Evolutionary conservation across 805 yeast species (phyloP), one percentile per base, ranked within the genome.

Genomic region (Suhomyces sp.): DNA sequence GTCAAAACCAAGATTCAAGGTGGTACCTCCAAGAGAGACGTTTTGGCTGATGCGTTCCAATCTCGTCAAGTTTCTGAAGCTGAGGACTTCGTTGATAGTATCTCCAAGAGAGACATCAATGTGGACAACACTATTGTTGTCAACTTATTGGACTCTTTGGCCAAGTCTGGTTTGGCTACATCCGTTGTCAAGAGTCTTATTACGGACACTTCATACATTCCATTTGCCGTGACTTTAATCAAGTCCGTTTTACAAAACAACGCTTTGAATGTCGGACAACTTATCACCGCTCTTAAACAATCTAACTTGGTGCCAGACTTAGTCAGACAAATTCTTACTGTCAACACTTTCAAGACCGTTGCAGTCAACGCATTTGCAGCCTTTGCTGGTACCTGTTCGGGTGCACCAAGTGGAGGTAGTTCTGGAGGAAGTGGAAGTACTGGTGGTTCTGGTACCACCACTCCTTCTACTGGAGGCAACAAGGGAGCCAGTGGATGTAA

Each of bases 91-190:
- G 20, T 31, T 11, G 37, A 38, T 4, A 26, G 24, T 5, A 14
- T 29, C n/a, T 42, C 40, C 21, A 46, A 41, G 38, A 35, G 47
- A 36, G 45, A 40, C 30, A 19, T 62, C 39, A 61, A 54, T 38
- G 18, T 25, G 13, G 33, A 47, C 13, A 47, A 59, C 37, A 49
- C 50, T 9, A 50, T 66, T 18, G 54, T 65, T 10, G 54, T 56
- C 20, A 62, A 63, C 32, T 50, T 67, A 33, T 59, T 67, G 46
- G 62, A 67, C 38, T 63, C 70, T n/a, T 57, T 67, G 47, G 66
- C 54, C 17, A 38, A 53, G 20, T 65, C 71, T 11, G 73, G 73
- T n/a, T 62, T 67, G 40, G 71, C 65, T 6, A 39, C 60, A 16
- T 58, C 62, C 17, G 69, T 67, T 9, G 66, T 67, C 34, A 53